Conservation (phyloP, 176 grass and related monocot species). For the Lolium perenne region DNA sequence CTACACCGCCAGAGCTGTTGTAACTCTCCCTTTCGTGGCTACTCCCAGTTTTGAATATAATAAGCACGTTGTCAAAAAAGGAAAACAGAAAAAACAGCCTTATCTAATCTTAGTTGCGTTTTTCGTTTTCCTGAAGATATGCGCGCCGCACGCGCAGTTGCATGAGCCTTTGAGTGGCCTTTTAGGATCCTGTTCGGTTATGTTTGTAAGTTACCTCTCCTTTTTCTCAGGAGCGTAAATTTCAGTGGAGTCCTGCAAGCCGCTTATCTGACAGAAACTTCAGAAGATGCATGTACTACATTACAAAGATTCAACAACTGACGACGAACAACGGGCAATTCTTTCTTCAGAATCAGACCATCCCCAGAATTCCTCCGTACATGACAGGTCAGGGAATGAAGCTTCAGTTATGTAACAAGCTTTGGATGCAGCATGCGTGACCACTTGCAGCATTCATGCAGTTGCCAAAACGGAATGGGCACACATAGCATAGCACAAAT, state of each 20-base stretch:
- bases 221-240: conserved; percentile 4
- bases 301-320: not conserved
- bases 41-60: no score
- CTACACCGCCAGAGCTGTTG: no score
- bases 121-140: conserved; percentile 29
- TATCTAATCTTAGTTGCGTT: not conserved
- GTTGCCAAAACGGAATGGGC: not conserved
- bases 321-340: not conserved
- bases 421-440: no score
- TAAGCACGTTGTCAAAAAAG: no score
- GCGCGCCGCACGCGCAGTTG: not conserved
- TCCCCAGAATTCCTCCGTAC: no score
- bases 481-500: not conserved
- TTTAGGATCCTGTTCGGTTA: not conserved
- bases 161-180: not conserved
- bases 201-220: not conserved
- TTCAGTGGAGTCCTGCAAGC: not conserved
- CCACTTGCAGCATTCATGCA: not conserved
- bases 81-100: no score
- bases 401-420: no score
- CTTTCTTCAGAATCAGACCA: no score
- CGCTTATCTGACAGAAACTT: not conserved
- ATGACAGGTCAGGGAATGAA: no score
- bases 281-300: not conserved
- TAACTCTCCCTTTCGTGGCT: no score